These are phyloP conservation scores for Boechera retrofracta DNA, from an alignment of 345 rosid species.

Conservation along the genomic window DNA sequence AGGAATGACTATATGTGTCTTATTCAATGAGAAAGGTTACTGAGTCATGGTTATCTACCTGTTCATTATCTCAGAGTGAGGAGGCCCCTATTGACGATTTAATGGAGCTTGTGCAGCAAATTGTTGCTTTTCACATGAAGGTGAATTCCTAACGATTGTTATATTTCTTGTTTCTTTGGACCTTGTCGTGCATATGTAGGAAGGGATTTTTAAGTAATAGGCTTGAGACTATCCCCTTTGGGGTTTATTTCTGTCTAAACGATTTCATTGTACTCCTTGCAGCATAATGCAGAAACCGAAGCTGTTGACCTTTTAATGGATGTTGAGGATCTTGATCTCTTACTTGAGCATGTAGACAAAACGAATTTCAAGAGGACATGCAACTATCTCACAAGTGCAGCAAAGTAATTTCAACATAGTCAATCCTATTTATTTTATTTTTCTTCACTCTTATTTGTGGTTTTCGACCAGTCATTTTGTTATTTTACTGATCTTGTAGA, in stretches of 20 bases:
- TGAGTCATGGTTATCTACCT: constrained; percentile 21
- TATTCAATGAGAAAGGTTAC: constrained; percentile 24
- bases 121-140: constrained; percentile 96
- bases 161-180: neutral
- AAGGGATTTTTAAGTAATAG: neutral
- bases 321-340: constrained; percentile 94
- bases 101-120: constrained; percentile 85
- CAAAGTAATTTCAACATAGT: constrained; percentile 55
- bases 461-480: neutral
- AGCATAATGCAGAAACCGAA: constrained; percentile 99
- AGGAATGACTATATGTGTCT: constrained; percentile 19
- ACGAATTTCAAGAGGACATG: constrained; percentile 95
- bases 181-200: neutral
- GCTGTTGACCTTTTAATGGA: constrained; percentile 98
- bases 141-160: constrained; percentile 40
- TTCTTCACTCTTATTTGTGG: constrained; percentile 15
- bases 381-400: constrained; percentile 84
- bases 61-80: constrained; percentile 56
- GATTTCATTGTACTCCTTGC: constrained; percentile 35
- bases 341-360: constrained; percentile 77
- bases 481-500: constrained; percentile 25
- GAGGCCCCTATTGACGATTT: constrained; percentile 67
- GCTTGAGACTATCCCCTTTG: constrained; percentile 4
- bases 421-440: neutral
- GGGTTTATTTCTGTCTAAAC: constrained; percentile 3